Base-by-base conservation (phyloP, 306 rosid genomes). In the Quercus cerris region DNA sequence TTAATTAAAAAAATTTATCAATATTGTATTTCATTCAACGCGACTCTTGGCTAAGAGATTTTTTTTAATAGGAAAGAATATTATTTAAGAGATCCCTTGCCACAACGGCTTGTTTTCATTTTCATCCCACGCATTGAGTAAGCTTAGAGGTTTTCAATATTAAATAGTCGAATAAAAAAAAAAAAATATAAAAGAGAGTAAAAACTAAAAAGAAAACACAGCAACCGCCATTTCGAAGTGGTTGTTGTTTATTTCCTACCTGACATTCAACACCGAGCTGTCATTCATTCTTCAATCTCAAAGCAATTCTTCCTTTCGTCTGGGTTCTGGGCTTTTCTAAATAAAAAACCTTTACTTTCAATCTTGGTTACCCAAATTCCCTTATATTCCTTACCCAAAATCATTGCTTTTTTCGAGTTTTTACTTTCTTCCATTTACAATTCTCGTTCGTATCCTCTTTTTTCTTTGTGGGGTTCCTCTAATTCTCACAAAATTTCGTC, bases 261-360 rank as follows among this genome's bases (percentile, higher is more conserved):
- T 35, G 73, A 77, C 85, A 75, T 81, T 81, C 81, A 77, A 71
- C 78, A 41, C 75, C 83, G 69, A 75, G 62, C 88, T 62, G 81
- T 71, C 85, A 59, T 85, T 85, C 85, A 59, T 85, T 85, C 85
- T 67, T 35, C 51, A 2, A 31, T 78, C 61, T 52, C 38, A 55
- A 62, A 38, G 46, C 38, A 46, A 30, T 13, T 38, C 10, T 23
- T 68, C 33, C 54, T 15, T 61, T 19, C 35, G 31, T 61, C 58
- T 64, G 72, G 72, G 51, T 35, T 67, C 72, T 33, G 72, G 52
- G 72, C 19, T 33, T 33, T 67, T 67, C 27, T 51, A 11, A 1
- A 56, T 28, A 30, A 17, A 25, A 56, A 19, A 49, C 54, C 62
- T 28, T 38, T 14, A 25, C 22, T 59, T 31, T 49, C 17, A 52